Base-by-base conservation (phyloP, 768 basidiomycete species). In the Dendrothele bispora region DNA sequence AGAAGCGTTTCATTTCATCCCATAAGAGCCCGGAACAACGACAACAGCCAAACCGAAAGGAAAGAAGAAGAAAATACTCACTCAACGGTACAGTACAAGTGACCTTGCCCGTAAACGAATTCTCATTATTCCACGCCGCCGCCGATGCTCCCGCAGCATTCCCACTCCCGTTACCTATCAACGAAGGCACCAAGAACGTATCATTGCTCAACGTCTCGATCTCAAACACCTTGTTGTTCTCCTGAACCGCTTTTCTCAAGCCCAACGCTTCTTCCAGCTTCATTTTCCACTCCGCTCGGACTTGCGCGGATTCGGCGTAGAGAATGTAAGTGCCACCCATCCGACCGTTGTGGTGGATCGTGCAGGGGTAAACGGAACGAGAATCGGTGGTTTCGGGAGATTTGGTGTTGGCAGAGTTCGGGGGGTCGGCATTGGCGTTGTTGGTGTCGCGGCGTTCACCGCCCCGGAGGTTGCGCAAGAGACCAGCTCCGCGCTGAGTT, bases 11-110 rank as follows among this genome's bases (percentile, higher is more conserved):
- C n/a, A n/a, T n/a, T n/a, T n/a, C n/a, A n/a, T n/a, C n/a, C n/a
- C n/a, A n/a, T n/a, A n/a, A n/a, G n/a, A n/a, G n/a, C n/a, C n/a
- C 22, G 40, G 29, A 35, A 30, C n/a, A 10, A 15, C 4, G n/a
- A 22, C 21, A 37, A 20, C 18, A 22, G 29, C n/a, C 18, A 12
- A 39, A 6, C 1, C 18, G 1, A 7, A 6, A 14, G 14, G 41
- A 25, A 22, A 32, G 43, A 8, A 1, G n/a, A 18, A 29, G 20
- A n/a, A 58, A 71, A 62, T 37, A 82, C 77, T 63, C 52, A 80
- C 93, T 86, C 66, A 98, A 95, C 10, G 95, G 94, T 18, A 92
- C 90, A 2, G 94, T 95, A 60, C 95, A 97, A 3, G 95, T 97
- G 34, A 97, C 95, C 61, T 85, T 91, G 15, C 91, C 91, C 1